Evolutionary conservation across 371 early-diverging fungal genomes (phyloP).

Genomic region (Circinella minor): DNA sequence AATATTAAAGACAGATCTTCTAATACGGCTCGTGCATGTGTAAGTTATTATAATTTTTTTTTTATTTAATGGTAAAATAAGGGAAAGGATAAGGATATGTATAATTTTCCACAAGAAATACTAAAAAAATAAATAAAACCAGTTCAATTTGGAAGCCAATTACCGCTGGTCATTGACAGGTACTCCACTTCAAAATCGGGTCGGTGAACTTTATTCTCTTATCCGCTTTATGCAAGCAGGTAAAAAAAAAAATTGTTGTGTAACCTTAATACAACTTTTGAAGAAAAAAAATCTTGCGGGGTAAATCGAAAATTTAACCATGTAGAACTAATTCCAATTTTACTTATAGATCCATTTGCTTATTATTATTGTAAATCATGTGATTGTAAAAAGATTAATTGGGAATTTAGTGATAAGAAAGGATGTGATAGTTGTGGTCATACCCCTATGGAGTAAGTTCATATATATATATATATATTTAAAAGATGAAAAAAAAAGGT

Average conservation of each 20-base stretch:
- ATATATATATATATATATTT: not conserved
- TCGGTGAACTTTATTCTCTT: conserved; percentile 95
- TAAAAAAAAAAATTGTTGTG: conserved; percentile 15
- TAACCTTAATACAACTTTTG: not conserved
- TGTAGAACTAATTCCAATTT: too few relatives aligned
- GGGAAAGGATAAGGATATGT: not conserved
- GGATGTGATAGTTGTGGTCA: conserved; percentile 84
- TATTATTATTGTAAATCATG: conserved; percentile 93
- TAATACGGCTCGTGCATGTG: conserved; percentile 87
- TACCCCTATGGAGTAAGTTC: conserved; percentile 66
- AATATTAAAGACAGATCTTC: conserved; percentile 93
- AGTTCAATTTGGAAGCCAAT: conserved; percentile 77
- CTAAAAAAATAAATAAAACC: not conserved
- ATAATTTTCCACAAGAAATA: not conserved
- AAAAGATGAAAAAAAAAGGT: too few relatives aligned
- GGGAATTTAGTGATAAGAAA: conserved; percentile 73
- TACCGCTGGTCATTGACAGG: conserved; percentile 93
- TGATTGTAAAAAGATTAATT: conserved; percentile 77
- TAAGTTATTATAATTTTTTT: too few relatives aligned
- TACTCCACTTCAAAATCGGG: conserved; percentile 98
- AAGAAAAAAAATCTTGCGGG: conserved; percentile 24
- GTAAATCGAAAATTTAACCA: conserved; percentile 3
- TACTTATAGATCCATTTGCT: conserved; percentile 71
- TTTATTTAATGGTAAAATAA: not conserved
- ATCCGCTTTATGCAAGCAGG: conserved; percentile 83